Evolutionary conservation across 2,329 filamentous ascomycete species (phyloP).

Genomic region (Shiraia sp.): DNA sequence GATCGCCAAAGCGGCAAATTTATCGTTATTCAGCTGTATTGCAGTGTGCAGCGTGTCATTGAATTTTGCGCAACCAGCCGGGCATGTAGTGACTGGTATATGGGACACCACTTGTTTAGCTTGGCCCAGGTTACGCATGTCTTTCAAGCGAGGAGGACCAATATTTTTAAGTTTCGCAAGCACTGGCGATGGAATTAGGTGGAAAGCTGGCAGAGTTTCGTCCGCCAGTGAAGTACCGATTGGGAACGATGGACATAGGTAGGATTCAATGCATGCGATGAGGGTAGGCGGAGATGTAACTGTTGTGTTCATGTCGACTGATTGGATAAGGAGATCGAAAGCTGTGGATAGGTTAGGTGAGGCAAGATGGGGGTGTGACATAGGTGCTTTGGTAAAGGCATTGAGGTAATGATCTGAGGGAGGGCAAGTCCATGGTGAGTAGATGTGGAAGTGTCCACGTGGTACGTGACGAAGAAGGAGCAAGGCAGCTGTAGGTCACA

Average conservation of each 20-base stretch:
- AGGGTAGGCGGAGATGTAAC: conserved; percentile 10
- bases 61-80: conserved; percentile 20
- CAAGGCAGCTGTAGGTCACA: no score
- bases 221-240: conserved; percentile 7
- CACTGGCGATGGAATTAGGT: conserved; percentile 17
- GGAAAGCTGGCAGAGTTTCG: conserved; percentile 15
- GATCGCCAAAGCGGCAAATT: conserved; percentile 50
- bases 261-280: conserved; percentile 33
- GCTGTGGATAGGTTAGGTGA: neutral
- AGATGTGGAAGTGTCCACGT: no score
- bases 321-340: conserved; percentile 1
- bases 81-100: conserved; percentile 20
- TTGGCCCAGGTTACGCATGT: conserved; percentile 26
- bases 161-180: conserved; percentile 29
- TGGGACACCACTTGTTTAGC: conserved; percentile 33
- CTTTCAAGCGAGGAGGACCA: conserved; percentile 24
- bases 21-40: conserved; percentile 32
- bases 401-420: neutral
- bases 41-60: conserved; percentile 30
- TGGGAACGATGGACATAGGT: conserved; percentile 19
- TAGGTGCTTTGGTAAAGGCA: neutral
- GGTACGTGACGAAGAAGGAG: no score
- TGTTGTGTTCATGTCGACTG: conserved; percentile 7
- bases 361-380: neutral
- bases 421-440: no score